These are phyloP conservation scores for Dichomitus squalens DNA, from an alignment of 1,284 basidiomycete genomes.

Conservation along the genomic window DNA sequence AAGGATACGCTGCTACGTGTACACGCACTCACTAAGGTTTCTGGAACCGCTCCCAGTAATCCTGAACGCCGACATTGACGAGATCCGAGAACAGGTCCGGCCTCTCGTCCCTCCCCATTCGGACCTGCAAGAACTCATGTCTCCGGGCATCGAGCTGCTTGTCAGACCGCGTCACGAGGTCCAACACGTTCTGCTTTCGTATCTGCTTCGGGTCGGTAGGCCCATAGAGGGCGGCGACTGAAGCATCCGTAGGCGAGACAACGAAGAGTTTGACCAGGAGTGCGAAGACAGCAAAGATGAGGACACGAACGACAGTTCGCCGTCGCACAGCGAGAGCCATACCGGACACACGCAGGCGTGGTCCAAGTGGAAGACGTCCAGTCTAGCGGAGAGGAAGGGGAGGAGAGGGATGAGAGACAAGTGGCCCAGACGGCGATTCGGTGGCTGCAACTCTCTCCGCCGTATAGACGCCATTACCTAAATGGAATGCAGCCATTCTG, in stretches of 20 bases:
- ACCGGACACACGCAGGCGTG: background rate
- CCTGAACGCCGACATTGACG: slow-evolving; percentile 74
- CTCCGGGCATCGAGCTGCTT: slow-evolving; percentile 85
- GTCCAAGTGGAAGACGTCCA: background rate
- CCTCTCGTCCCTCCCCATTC: slow-evolving; percentile 83
- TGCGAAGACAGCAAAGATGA: slow-evolving; percentile 34
- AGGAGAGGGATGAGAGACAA: background rate
- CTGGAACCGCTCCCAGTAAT: slow-evolving; percentile 92
- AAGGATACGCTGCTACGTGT: background rate
- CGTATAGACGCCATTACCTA: too few species aligned
- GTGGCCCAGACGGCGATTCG: background rate
- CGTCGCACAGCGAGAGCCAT: slow-evolving; percentile 40
- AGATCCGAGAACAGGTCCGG: slow-evolving; percentile 79
- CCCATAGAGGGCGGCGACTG: slow-evolving; percentile 31
- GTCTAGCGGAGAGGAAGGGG: background rate
- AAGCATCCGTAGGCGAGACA: slow-evolving; percentile 41
- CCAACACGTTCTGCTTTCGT: slow-evolving; percentile 80
- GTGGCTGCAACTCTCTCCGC: background rate
- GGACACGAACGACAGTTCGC: slow-evolving; percentile 38
- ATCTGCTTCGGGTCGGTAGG: slow-evolving; percentile 54
- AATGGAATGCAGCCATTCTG: too few species aligned
- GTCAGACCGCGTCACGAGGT: slow-evolving; percentile 82
- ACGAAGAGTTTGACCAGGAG: slow-evolving; percentile 46
- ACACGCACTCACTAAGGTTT: slow-evolving; percentile 74
- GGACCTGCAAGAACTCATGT: slow-evolving; percentile 83